A percentile compares a stretch with the other conserved stretches of the same genome.
These are phyloP conservation scores for Colletotrichum zoysiae DNA, from an alignment of 2,329 filamentous ascomycete genomes.

Conservation along the genomic window DNA sequence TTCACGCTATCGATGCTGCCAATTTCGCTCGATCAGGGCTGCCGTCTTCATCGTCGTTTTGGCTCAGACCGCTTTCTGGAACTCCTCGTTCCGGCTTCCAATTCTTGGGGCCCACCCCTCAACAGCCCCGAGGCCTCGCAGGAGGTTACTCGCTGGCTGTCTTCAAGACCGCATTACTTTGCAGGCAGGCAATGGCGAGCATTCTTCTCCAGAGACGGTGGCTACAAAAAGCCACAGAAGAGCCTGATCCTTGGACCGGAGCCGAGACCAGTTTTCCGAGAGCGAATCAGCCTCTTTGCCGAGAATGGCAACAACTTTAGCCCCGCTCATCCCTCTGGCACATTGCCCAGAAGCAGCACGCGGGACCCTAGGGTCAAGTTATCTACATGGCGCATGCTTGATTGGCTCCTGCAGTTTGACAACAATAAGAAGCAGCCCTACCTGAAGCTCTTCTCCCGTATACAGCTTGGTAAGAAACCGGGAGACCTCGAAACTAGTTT, in stretches of 20 bases:
- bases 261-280: conserved; percentile 48
- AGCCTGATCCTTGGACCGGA: conserved; percentile 46
- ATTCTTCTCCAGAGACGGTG: conserved; percentile 56
- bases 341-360: background rate
- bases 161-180: conserved; percentile 55
- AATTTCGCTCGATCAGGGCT: conserved; percentile 60
- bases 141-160: conserved; percentile 55
- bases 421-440: conserved; percentile 60
- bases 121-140: background rate
- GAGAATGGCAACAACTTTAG: conserved; percentile 61
- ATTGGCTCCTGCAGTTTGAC: conserved; percentile 64
- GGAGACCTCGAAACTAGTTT: too few species aligned
- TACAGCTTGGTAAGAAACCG: conserved; percentile 61
- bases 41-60: conserved; percentile 67
- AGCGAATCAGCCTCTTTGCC: conserved; percentile 61
- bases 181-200: conserved; percentile 61
- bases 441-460: conserved; percentile 70
- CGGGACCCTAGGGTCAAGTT: conserved; percentile 49
- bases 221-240: conserved; percentile 49
- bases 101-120: conserved; percentile 50
- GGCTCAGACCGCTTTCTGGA: conserved; percentile 71
- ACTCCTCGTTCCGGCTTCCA: conserved; percentile 62
- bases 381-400: conserved; percentile 57
- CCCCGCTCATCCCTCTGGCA: conserved; percentile 41
- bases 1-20: conserved; percentile 63